Percentiles rank a stretch among this genome's conserved stretches.
These are phyloP conservation scores for Chaetomidium leptoderma DNA, from an alignment of 495 filamentous ascomycete species.

Conservation along the genomic window DNA sequence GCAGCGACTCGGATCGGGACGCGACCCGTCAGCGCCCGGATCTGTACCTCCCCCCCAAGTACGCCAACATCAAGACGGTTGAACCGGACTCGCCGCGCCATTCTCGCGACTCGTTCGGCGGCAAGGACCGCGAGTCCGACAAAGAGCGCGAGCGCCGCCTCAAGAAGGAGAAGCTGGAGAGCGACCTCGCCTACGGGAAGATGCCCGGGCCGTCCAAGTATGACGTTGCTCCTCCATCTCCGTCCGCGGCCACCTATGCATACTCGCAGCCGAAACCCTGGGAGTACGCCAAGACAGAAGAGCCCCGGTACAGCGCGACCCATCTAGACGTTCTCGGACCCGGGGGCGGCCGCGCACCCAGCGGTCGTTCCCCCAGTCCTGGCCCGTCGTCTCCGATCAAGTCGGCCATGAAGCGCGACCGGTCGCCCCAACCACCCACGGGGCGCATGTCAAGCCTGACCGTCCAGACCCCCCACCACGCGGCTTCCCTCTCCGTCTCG, in stretches of 20 bases:
- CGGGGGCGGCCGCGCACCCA: constrained; percentile 23
- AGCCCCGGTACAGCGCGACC: constrained; percentile 39
- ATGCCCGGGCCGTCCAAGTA: constrained; percentile 28
- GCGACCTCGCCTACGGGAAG: constrained; percentile 46
- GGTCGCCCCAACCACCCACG: constrained; percentile 47
- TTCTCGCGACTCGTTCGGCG: constrained; percentile 32
- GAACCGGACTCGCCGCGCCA: constrained; percentile 24
- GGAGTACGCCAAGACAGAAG: constrained; percentile 49
- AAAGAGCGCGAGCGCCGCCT: constrained; percentile 27
- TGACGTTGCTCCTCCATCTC: constrained; percentile 27
- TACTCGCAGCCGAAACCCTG: constrained; percentile 50
- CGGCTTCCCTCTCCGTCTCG: constrained; percentile 39
- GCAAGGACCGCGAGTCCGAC: constrained; percentile 33
- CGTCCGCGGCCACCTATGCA: constrained; percentile 28
- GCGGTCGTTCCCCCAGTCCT: constrained; percentile 29
- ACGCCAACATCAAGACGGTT: constrained; percentile 22
- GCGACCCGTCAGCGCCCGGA: constrained; percentile 7
- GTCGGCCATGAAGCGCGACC: constrained; percentile 40
- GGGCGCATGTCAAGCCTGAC: constrained; percentile 44
- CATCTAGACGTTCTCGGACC: constrained; percentile 18
- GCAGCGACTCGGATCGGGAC: constrained; percentile 19
- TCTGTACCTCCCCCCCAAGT: constrained; percentile 27
- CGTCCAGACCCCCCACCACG: constrained; percentile 41
- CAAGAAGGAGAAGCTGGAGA: constrained; percentile 41
- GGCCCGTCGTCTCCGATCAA: constrained; percentile 24